A percentile compares a stretch with the other conserved stretches of the same genome.
Evolutionary conservation across 768 basidiomycete genomes (phyloP).

Genomic region (Crassisporium funariophilum): DNA sequence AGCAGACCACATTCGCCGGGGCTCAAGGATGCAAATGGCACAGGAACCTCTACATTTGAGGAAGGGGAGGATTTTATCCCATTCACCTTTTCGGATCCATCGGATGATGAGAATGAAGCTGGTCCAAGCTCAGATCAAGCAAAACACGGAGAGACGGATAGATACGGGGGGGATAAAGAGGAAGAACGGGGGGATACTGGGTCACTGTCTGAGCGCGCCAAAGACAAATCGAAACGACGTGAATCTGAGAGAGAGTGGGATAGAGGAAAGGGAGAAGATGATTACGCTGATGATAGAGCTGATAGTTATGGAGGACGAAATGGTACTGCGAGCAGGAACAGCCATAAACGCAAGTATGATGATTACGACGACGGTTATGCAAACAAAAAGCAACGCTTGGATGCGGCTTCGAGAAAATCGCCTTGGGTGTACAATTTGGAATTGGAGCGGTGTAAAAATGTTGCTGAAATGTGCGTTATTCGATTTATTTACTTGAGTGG

Average conservation of each 20-base stretch:
- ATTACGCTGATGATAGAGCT: slow-evolving; percentile 23
- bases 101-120: slow-evolving; percentile 21
- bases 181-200: slow-evolving; percentile 1
- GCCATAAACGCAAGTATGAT: slow-evolving; percentile 51
- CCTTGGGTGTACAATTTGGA: slow-evolving; percentile 76
- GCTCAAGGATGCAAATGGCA: neutral
- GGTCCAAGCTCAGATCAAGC: slow-evolving; percentile 8
- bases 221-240: slow-evolving; percentile 8
- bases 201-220: slow-evolving; percentile 5
- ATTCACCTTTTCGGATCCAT: slow-evolving; percentile 20
- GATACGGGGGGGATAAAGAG: slow-evolving; percentile 8
- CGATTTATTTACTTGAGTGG: slow-evolving; percentile 1
- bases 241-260: slow-evolving; percentile 42
- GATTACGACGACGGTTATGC: slow-evolving; percentile 52
- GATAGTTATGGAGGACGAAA: slow-evolving; percentile 17
- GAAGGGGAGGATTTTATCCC: slow-evolving; percentile 35
- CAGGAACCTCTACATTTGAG: slow-evolving; percentile 25
- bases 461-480: slow-evolving; percentile 77
- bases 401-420: slow-evolving; percentile 54
- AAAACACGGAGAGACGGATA: slow-evolving; percentile 20
- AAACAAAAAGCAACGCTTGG: slow-evolving; percentile 53
- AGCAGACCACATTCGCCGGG: no score
- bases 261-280: slow-evolving; percentile 30
- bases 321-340: slow-evolving; percentile 20
- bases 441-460: slow-evolving; percentile 73